A percentile compares a stretch with the other conserved stretches of the same genome.
phyloP scores from a whole-genome alignment of 441 rosid genomes.

The Gossypium davidsonii region DNA sequence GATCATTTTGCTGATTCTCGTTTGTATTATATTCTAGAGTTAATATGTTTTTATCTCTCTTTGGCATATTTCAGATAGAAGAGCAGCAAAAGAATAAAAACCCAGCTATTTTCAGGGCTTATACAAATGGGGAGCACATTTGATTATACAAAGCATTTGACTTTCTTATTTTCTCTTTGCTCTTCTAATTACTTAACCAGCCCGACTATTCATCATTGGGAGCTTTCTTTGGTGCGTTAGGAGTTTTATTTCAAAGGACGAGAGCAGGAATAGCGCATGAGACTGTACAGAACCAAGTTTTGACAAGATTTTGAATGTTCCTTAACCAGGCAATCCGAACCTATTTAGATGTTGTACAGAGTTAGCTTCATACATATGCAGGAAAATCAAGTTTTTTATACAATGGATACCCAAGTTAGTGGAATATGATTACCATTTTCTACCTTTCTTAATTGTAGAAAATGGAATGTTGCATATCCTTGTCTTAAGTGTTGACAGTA shows the following conservation, averaged over 20 bases:
- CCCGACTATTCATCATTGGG: not conserved
- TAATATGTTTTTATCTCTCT: not conserved
- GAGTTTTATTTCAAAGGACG: conserved; percentile 10
- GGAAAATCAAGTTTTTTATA: conserved; percentile 14
- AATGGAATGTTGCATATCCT: not conserved
- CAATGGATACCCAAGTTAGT: conserved; percentile 4
- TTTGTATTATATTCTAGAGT: not conserved
- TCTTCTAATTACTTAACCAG: not conserved
- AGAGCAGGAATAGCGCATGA: not conserved
- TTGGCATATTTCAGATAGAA: conserved; percentile 26
- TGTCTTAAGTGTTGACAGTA: conserved; percentile 11
- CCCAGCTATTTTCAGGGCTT: not conserved
- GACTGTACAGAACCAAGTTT: conserved; percentile 27
- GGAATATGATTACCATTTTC: not conserved
- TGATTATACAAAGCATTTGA: not conserved
- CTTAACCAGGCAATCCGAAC: conserved; percentile 13
- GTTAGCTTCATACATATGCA: conserved; percentile 8
- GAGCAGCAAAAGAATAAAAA: conserved; percentile 10
- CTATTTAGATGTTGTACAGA: conserved; percentile 15
- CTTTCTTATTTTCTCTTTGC: not conserved
- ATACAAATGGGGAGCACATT: not conserved
- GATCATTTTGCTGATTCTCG: not conserved
- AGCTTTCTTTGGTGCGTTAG: not conserved
- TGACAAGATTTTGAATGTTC: conserved; percentile 10
- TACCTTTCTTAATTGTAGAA: conserved; percentile 15